Base-by-base conservation (phyloP, 805 yeast species). In the Yamadazyma laniorum region DNA sequence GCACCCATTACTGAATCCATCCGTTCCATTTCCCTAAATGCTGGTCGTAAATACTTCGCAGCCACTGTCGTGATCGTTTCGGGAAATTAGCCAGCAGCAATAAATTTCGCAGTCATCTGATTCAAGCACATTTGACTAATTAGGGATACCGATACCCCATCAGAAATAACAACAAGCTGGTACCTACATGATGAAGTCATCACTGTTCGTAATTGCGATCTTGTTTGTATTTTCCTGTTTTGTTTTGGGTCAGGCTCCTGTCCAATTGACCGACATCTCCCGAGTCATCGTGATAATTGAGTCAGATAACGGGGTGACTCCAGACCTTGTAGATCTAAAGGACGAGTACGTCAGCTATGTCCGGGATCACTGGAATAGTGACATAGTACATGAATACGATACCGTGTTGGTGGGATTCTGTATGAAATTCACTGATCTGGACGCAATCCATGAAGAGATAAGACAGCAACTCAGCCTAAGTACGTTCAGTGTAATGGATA, bases 361-460 rank as follows among this genome's bases (percentile, higher is more conserved):
- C 1, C 8, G 6, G 5, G 28, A 35, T n/a, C 31, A 34, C 11
- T 21, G 40, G 7, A 43, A 38, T 9, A 34, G 29, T 18, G 18
- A 17, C 7, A 34, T 44, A 11, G 41, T 30, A 4, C 29, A 44
- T 12, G 46, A 45, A 9, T 45, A 37, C 29, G 35, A 36, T 30
- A 25, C 28, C 4, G 17, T 39, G 7, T 27, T 44, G 35, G 30
- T 32, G 11, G 49, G 49, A 2, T 36, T 45, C 14, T 26, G 39
- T 3, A 35, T 42, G 12, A 28, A 34, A 17, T 36, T 45, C 27
- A 14, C 13, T 5, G 30, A 36, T 17, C 18, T 28, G 17, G 35
- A 31, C 25, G 18, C 36, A 5, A 30, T 39, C 5, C 31, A 27
- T 18, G 29, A 29, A 18, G 33, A 28, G 16, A 42, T 42, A 6